These are phyloP conservation scores for Lepiota subincarnata DNA, from an alignment of 768 basidiomycete genomes.

Conservation along the genomic window DNA sequence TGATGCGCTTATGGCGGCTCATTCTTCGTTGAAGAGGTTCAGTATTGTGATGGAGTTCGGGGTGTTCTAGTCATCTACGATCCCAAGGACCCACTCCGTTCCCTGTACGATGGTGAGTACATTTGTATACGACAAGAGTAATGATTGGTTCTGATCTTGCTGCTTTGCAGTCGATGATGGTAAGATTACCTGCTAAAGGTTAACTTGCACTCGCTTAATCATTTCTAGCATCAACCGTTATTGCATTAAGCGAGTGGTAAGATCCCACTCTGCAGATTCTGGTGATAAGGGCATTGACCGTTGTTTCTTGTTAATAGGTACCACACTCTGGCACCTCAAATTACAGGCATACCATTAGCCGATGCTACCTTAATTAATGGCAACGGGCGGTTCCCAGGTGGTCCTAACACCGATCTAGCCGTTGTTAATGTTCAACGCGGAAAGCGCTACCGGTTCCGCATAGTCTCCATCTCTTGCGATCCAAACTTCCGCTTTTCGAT, in stretches of 20 bases:
- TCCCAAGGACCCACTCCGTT: constrained; percentile 27
- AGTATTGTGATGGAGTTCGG: constrained; percentile 46
- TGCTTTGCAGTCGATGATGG: constrained; percentile 12
- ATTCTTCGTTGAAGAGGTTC: constrained; percentile 23
- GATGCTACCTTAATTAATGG: constrained; percentile 44
- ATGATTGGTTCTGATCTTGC: not conserved
- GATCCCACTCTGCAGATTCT: not conserved
- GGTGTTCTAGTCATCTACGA: constrained; percentile 37
- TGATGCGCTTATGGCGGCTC: not conserved
- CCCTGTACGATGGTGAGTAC: constrained; percentile 25
- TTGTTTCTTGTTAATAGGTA: constrained; percentile 19
- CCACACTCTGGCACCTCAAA: constrained; percentile 17
- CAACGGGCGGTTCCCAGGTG: constrained; percentile 34
- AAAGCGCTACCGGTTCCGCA: constrained; percentile 44
- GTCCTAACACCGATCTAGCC: constrained; percentile 28
- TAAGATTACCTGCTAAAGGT: not conserved
- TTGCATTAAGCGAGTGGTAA: constrained; percentile 38
- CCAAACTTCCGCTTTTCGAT: constrained; percentile 29
- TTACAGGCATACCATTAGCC: constrained; percentile 12
- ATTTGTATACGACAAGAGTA: not conserved
- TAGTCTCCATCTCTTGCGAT: constrained; percentile 41
- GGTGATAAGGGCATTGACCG: not conserved
- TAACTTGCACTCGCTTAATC: not conserved
- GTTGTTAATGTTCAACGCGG: constrained; percentile 35
- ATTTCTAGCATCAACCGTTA: constrained; percentile 35